Conservation (phyloP, 2,329 filamentous ascomycete species). For the Pyrenochaeta sp. region DNA sequence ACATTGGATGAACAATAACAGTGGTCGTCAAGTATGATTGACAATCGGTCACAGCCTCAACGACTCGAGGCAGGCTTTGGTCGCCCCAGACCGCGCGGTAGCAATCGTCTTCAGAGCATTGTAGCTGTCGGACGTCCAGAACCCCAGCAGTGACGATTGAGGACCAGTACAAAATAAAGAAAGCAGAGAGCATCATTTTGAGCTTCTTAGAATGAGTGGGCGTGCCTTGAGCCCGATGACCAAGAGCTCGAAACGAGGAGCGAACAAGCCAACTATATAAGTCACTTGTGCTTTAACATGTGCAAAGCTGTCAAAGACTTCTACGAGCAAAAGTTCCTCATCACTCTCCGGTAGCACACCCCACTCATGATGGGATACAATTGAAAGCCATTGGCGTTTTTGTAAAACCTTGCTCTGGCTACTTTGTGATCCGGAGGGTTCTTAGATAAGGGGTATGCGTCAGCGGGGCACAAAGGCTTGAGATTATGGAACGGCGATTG, state of each 20-base stretch:
- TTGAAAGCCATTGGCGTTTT: slow-evolving; percentile 9
- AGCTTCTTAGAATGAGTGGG: slow-evolving; percentile 5
- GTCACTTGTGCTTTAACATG: background rate
- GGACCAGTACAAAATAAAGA: slow-evolving; percentile 14
- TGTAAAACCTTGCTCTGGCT: slow-evolving; percentile 5
- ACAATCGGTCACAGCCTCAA: slow-evolving; percentile 29
- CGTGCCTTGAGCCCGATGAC: slow-evolving; percentile 1
- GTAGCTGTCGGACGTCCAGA: slow-evolving; percentile 25
- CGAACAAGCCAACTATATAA: slow-evolving; percentile 8
- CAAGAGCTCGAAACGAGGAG: background rate
- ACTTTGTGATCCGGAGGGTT: background rate
- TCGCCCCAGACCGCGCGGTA: slow-evolving; percentile 34
- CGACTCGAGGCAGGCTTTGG: slow-evolving; percentile 17
- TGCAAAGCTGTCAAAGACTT: background rate
- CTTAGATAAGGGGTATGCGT: background rate
- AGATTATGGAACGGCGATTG: background rate
- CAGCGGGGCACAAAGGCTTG: background rate
- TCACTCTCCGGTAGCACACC: background rate
- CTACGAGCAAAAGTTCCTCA: background rate
- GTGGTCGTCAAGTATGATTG: slow-evolving; percentile 35
- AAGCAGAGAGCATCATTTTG: slow-evolving; percentile 34
- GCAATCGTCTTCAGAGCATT: slow-evolving; percentile 34
- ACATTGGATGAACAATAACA: slow-evolving; percentile 35
- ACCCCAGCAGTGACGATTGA: slow-evolving; percentile 21
- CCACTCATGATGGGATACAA: background rate